phyloP scores from a whole-genome alignment of 352 stramenopile species.

The Phytophthora podocarpi region DNA sequence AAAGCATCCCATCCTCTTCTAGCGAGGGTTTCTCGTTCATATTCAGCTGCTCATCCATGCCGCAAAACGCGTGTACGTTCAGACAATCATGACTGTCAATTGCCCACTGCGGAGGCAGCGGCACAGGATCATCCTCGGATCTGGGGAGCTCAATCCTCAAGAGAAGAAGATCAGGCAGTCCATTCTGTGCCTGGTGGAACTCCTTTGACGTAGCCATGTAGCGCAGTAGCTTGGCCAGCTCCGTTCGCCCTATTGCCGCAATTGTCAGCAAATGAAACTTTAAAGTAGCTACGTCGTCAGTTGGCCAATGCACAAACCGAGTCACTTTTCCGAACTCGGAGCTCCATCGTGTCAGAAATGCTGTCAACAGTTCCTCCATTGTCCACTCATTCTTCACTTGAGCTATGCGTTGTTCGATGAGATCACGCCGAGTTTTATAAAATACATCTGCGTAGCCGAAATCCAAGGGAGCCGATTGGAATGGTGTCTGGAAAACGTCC shows the following conservation, averaged over 20 bases:
- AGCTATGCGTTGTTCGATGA: conserved; percentile 54
- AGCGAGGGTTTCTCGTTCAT: conserved; percentile 36
- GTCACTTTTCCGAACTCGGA: conserved; percentile 56
- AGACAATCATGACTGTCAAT: conserved; percentile 49
- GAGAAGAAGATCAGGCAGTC: conserved; percentile 71
- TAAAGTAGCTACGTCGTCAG: conserved; percentile 35
- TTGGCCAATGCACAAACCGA: conserved; percentile 70
- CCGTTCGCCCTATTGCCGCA: conserved; percentile 45
- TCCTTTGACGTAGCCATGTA: conserved; percentile 77
- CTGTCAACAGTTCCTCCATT: conserved; percentile 47
- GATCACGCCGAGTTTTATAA: conserved; percentile 40
- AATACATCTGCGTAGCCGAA: conserved; percentile 72
- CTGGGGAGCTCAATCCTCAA: conserved; percentile 33
- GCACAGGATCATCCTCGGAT: not conserved
- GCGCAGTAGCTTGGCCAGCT: conserved; percentile 49
- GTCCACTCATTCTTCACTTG: conserved; percentile 48
- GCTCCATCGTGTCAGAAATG: conserved; percentile 44
- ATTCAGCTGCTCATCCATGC: conserved; percentile 61
- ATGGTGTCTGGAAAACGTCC: conserved; percentile 89
- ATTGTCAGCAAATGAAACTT: conserved; percentile 59
- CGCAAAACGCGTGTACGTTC: conserved; percentile 56
- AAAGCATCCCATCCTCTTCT: not conserved
- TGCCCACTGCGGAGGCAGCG: not conserved
- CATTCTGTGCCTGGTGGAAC: conserved; percentile 74
- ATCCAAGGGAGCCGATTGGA: conserved; percentile 71